A percentile compares a stretch with the other conserved stretches of the same genome.
Evolutionary conservation across 169 alveolate species (phyloP).

Genomic region (Cryptosporidium bovis): DNA sequence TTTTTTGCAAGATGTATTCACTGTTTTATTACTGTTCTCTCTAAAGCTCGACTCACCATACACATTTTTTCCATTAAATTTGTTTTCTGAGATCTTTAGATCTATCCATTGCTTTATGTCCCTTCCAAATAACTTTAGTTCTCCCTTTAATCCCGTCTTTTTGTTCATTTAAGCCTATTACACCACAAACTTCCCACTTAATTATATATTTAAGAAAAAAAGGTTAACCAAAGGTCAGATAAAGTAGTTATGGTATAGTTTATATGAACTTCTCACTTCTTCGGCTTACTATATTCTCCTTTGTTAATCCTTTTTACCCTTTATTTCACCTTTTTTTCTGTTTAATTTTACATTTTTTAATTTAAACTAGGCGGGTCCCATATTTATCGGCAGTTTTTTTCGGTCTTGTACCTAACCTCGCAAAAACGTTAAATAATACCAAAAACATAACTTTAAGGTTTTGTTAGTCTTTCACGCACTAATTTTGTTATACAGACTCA

Average conservation of each 20-base stretch:
- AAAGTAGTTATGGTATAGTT: neutral
- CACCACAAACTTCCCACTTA: too few relatives aligned
- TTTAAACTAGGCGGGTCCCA: too few relatives aligned
- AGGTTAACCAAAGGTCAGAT: neutral
- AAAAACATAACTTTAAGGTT: too few relatives aligned
- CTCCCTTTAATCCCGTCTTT: constrained; percentile 6
- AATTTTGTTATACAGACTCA: too few relatives aligned
- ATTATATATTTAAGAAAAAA: neutral
- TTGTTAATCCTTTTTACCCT: neutral
- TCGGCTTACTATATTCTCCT: neutral
- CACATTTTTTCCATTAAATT: constrained; percentile 2
- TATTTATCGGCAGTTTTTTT: too few relatives aligned
- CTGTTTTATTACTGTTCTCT: neutral
- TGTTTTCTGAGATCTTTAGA: constrained; percentile 3
- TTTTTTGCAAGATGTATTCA: neutral
- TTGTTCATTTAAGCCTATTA: neutral
- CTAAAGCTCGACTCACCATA: neutral
- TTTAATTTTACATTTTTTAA: too few relatives aligned
- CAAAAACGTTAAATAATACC: too few relatives aligned
- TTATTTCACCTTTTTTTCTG: neutral
- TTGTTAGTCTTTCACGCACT: too few relatives aligned
- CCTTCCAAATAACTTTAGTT: constrained; percentile 34
- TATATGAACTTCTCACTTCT: neutral
- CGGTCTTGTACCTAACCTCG: too few relatives aligned
- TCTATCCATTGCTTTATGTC: constrained; percentile 70